Percentiles rank a stretch among this genome's conserved stretches.
phyloP scores from a whole-genome alignment of 1,139 yeast species.

The Debaryomycetaceae sp. region DNA sequence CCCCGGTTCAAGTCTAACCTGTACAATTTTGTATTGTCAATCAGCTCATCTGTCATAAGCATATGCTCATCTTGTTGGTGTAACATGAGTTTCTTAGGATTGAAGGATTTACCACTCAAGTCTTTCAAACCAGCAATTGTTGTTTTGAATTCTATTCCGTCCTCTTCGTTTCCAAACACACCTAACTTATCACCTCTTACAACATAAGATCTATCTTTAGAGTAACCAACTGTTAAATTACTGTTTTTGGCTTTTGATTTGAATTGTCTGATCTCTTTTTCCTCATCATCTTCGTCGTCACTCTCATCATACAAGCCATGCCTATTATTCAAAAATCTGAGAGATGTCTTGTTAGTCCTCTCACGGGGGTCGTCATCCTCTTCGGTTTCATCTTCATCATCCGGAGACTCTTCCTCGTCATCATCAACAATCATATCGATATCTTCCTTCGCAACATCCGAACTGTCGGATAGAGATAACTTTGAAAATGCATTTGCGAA shows the following conservation, averaged over 20 bases:
- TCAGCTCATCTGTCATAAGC: conserved; percentile 56
- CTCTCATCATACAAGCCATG: conserved; percentile 11
- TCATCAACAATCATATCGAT: not conserved
- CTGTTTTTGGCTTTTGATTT: conserved; percentile 44
- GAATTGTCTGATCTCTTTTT: conserved; percentile 7
- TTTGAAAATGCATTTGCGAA: conserved; percentile 24
- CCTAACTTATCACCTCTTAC: conserved; percentile 79
- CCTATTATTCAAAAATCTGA: not conserved
- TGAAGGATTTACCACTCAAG: conserved; percentile 50
- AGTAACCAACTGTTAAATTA: conserved; percentile 66
- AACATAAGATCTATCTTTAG: conserved; percentile 71
- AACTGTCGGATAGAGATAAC: conserved; percentile 27
- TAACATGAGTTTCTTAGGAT: conserved; percentile 67
- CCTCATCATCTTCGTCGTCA: conserved; percentile 19
- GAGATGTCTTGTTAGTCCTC: not conserved
- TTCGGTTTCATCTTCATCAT: conserved; percentile 14
- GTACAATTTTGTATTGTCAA: conserved; percentile 43
- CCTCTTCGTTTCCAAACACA: conserved; percentile 62
- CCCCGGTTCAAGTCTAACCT: conserved; percentile 81
- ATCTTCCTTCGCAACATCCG: conserved; percentile 5
- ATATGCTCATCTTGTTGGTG: conserved; percentile 70
- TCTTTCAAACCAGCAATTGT: conserved; percentile 62
- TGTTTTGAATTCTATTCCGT: conserved; percentile 58
- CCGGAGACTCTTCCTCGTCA: conserved; percentile 8
- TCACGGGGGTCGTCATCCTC: conserved; percentile 11